phyloP scores from a whole-genome alignment of 2,329 filamentous ascomycete genomes.

The Monilinia fructigena region DNA sequence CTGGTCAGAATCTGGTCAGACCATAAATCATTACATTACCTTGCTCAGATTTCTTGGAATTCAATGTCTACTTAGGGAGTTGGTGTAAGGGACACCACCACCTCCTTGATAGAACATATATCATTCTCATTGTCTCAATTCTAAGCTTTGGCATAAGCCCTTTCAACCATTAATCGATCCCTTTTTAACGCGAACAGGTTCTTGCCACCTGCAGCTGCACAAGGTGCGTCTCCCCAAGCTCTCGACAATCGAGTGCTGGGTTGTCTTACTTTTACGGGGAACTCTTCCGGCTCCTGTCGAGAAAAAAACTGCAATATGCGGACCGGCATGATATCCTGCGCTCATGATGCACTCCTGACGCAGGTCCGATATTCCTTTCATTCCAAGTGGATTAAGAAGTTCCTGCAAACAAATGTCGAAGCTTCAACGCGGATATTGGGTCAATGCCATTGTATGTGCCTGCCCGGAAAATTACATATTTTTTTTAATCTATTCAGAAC shows the following conservation, averaged over 20 bases:
- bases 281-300: conserved; percentile 6
- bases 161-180: background rate
- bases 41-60: background rate
- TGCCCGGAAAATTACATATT: background rate
- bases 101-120: conserved; percentile 17
- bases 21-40: too few species aligned
- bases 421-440: background rate
- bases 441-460: background rate
- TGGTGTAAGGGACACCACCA: conserved; percentile 14
- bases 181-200: background rate
- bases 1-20: background rate
- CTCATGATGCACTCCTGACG: conserved; percentile 12
- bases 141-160: background rate
- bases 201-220: conserved; percentile 2
- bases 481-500: background rate
- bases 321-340: background rate
- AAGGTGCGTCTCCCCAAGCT: background rate
- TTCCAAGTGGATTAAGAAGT: conserved; percentile 10
- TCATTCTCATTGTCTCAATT: conserved; percentile 16
- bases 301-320: background rate
- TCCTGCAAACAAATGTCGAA: background rate
- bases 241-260: background rate
- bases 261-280: conserved; percentile 10
- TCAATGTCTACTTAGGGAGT: background rate
- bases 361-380: background rate